Evolutionary conservation across 2,329 filamentous ascomycete species (phyloP).

Genomic region (Sordariomycetes sp.): DNA sequence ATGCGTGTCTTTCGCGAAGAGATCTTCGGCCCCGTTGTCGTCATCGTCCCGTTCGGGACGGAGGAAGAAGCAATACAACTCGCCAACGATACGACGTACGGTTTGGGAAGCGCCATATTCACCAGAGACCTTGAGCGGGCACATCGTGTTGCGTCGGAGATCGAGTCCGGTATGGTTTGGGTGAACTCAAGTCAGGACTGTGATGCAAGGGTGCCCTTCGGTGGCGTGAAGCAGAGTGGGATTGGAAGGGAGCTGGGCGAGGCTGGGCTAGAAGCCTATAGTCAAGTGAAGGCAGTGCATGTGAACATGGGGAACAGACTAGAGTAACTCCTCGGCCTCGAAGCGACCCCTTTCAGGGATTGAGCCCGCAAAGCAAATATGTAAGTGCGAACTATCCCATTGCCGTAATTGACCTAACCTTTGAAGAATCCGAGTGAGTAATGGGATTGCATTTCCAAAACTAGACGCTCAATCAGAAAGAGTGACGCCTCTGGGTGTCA

Average conservation of each 20-base stretch:
- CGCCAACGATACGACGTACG: conserved; percentile 34
- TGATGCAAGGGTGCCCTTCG: conserved; percentile 13
- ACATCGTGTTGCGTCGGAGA: conserved; percentile 28
- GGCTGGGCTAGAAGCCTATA: conserved; percentile 28
- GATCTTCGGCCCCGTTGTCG: conserved; percentile 16
- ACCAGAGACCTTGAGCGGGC: conserved; percentile 35
- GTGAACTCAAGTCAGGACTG: conserved; percentile 18
- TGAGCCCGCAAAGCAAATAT: no score
- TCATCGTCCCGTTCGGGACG: conserved; percentile 9
- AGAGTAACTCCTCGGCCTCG: no score
- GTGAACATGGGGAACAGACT: conserved; percentile 13
- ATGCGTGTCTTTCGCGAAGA: conserved; percentile 14
- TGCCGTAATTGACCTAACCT: no score
- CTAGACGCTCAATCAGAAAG: no score
- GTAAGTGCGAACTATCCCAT: no score
- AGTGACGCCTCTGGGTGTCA: no score
- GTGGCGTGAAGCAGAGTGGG: conserved; percentile 49
- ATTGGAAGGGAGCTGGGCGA: conserved; percentile 42
- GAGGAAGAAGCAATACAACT: conserved; percentile 13
- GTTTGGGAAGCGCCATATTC: conserved; percentile 43
- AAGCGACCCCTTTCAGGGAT: no score
- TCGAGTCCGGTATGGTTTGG: conserved; percentile 39
- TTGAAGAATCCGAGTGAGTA: no score
- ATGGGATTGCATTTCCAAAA: no score
- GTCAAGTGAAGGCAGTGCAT: conserved; percentile 22